Base-by-base conservation (phyloP, 2,329 filamentous ascomycete genomes). In the Atkinsonella hypoxylon region DNA sequence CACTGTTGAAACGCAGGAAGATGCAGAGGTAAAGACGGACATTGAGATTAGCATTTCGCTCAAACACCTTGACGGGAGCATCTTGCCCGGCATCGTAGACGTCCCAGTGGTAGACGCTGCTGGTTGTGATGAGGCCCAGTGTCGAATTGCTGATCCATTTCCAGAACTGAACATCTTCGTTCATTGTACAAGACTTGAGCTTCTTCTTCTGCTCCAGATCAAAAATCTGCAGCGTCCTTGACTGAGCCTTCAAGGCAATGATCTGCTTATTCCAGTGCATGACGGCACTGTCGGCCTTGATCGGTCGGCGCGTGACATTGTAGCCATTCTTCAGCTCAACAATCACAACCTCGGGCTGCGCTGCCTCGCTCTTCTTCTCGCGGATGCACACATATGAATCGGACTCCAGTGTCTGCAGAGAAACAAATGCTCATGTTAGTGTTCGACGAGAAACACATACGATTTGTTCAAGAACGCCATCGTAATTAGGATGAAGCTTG, bases 201-300 rank as follows among this genome's bases (percentile, higher is more conserved):
- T 96, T 97, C 70, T 85, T 81, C 76, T 97, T 98, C 62, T 85
- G 81, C 61, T 82, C 83, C 54, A 98, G 79, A 68, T 98, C 91
- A 71, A 98, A 98, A 67, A 98, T 95, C 74, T 98, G 94, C 55
- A 98, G 80, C 58, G 93, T 98, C 66, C 89, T 81, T 56, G 85
- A 86, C 69, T 96, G 89, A 46, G 93, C 91, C 73, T 95, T 95
- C 59, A 98, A 80, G 56, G 94, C 93, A 64, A 98, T 97, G 67
- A 98, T 88, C 69, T 95, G 89, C 67, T 85, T 87, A 61, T 79
- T 85, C 88, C 89, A 95, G 80, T 98, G 93, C 93, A 98, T 97
- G 67, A 98, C 95, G 62, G 94, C 93, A 81, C 90, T 97, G 74
- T 98, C 93, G 64, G 93, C 93, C 77, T 95, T 97, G 76, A 98